These are phyloP conservation scores for Citrullus mucosospermus DNA, from an alignment of 306 rosid genomes.

Conservation along the genomic window DNA sequence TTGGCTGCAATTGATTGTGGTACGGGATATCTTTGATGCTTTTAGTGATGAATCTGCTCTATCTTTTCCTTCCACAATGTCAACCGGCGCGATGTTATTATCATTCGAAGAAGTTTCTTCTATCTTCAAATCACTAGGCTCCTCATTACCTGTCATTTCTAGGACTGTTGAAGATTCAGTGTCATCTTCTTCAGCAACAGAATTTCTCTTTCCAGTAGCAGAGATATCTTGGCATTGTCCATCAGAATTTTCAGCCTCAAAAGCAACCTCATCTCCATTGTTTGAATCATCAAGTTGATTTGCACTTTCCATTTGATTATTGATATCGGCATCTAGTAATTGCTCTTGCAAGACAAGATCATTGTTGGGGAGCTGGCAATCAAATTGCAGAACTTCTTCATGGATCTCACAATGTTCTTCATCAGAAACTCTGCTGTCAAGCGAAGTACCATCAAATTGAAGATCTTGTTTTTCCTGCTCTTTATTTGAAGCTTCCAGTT, in stretches of 20 bases:
- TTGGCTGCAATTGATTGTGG: conserved; percentile 3
- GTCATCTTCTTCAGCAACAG: conserved; percentile 7
- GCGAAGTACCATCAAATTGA: conserved; percentile 3
- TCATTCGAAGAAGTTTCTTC: conserved; percentile 6
- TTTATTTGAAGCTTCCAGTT: conserved; percentile 3
- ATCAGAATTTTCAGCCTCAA: neutral
- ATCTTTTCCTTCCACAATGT: conserved; percentile 1
- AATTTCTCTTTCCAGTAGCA: neutral
- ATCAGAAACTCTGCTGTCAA: neutral
- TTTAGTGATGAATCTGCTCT: neutral
- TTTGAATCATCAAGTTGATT: neutral
- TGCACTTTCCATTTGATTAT: conserved; percentile 1
- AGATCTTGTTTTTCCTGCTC: conserved; percentile 1
- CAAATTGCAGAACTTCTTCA: conserved; percentile 5
- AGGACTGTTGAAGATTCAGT: neutral
- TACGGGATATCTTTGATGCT: neutral
- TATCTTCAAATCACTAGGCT: neutral
- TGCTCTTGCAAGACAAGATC: neutral
- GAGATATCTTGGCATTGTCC: neutral
- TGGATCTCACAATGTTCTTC: conserved; percentile 3
- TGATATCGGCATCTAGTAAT: neutral
- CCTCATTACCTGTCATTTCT: conserved; percentile 3
- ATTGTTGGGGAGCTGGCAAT: neutral
- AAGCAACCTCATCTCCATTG: neutral
- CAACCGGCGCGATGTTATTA: neutral